Evolutionary conservation across 2,329 filamentous ascomycete genomes (phyloP).

Genomic region (Colletotrichum paranaense): DNA sequence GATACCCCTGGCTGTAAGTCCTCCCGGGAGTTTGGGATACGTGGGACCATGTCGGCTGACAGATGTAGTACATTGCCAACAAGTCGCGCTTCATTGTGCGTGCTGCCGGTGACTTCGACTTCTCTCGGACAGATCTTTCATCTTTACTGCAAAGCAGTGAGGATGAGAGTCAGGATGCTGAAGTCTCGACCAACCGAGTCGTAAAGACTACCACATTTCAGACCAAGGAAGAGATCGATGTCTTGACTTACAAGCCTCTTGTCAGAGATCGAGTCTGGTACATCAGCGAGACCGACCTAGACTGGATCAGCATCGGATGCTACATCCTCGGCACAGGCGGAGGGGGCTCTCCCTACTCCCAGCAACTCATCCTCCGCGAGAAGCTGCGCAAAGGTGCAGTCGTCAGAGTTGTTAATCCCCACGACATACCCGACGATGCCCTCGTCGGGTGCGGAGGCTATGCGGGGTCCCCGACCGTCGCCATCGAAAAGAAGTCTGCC

Average conservation of each 20-base stretch:
- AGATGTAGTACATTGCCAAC: slow-evolving; percentile 58
- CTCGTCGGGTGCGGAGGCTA: slow-evolving; percentile 67
- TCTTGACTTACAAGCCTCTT: slow-evolving; percentile 59
- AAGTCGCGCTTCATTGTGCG: slow-evolving; percentile 68
- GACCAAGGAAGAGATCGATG: slow-evolving; percentile 43
- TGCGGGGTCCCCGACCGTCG: slow-evolving; percentile 64
- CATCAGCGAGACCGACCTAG: slow-evolving; percentile 61
- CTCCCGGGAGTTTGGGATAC: no score
- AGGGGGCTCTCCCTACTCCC: slow-evolving; percentile 65
- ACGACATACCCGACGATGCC: slow-evolving; percentile 61
- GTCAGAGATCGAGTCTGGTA: slow-evolving; percentile 64
- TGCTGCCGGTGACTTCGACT: slow-evolving; percentile 69
- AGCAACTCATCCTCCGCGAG: slow-evolving; percentile 61
- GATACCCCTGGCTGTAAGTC: slow-evolving; percentile 61
- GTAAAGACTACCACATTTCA: slow-evolving; percentile 22
- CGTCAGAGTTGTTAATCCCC: slow-evolving; percentile 62
- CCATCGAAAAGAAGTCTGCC: slow-evolving; percentile 68
- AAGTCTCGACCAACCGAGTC: not conserved
- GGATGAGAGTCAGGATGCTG: not conserved
- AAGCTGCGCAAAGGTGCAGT: slow-evolving; percentile 62
- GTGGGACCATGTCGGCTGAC: slow-evolving; percentile 24
- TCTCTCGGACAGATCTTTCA: slow-evolving; percentile 45
- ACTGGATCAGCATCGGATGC: slow-evolving; percentile 67
- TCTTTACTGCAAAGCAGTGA: slow-evolving; percentile 4
- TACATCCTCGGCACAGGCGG: slow-evolving; percentile 72